Conservation (phyloP, 257 asterid species). For the Thymus mandschuricus region DNA sequence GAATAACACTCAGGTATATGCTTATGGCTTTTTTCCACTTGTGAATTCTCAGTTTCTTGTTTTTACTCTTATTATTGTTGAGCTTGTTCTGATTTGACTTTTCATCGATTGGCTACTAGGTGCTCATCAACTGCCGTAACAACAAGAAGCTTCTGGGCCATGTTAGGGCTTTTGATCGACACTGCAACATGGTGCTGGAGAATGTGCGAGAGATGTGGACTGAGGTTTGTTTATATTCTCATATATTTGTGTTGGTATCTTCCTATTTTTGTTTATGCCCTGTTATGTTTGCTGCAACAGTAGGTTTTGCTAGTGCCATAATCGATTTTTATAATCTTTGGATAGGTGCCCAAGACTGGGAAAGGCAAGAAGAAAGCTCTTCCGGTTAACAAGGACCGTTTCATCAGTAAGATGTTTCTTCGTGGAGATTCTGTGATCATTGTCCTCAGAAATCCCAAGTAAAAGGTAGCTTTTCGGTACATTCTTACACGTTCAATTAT, state of each 20-base stretch:
- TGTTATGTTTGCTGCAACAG: neutral
- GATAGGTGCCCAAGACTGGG: conserved; percentile 84
- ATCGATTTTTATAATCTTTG: conserved; percentile 8
- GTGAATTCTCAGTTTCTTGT: neutral
- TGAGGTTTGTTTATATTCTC: conserved; percentile 54
- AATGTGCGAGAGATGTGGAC: conserved; percentile 96
- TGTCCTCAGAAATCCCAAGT: conserved; percentile 87
- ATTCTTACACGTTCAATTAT: neutral
- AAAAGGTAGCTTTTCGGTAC: conserved; percentile 42
- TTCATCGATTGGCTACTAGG: conserved; percentile 42
- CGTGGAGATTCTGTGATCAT: conserved; percentile 94
- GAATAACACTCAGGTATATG: conserved; percentile 69
- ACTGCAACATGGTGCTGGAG: conserved; percentile 94
- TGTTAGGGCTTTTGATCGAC: conserved; percentile 89
- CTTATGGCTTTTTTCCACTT: neutral
- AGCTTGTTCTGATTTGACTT: conserved; percentile 6
- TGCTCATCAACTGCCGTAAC: conserved; percentile 87
- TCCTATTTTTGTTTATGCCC: neutral
- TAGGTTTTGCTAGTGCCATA: conserved; percentile 3
- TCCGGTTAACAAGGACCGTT: conserved; percentile 84
- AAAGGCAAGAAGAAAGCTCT: conserved; percentile 93
- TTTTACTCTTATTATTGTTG: too few relatives aligned
- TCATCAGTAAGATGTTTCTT: conserved; percentile 89
- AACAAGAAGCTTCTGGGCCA: conserved; percentile 88
- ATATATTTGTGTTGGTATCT: neutral